Evolutionary conservation across 2,329 filamentous ascomycete genomes (phyloP).

Genomic region (Rutstroemia sp.): DNA sequence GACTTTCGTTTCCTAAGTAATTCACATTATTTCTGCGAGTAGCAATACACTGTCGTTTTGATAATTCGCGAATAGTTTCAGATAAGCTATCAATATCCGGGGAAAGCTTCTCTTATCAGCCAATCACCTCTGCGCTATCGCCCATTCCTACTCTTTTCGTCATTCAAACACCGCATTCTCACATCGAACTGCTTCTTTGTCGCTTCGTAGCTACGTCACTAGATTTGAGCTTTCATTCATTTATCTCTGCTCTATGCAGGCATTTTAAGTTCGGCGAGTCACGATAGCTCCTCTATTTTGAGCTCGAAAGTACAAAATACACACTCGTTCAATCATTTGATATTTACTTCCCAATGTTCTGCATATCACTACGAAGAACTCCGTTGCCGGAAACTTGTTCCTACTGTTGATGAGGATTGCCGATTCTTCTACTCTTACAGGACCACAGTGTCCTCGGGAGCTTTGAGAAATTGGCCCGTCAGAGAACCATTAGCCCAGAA

Average conservation of each 20-base stretch:
- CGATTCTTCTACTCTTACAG: too few species aligned
- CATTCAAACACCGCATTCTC: background rate
- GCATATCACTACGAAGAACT: too few species aligned
- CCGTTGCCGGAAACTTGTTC: too few species aligned
- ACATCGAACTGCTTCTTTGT: background rate
- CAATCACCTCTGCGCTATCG: background rate
- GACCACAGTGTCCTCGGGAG: too few species aligned
- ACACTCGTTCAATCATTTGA: background rate
- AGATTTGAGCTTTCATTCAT: background rate
- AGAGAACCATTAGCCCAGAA: background rate
- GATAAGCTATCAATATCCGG: background rate
- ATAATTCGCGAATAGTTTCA: background rate
- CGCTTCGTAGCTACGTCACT: background rate
- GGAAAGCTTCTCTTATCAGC: background rate
- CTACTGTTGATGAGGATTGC: too few species aligned
- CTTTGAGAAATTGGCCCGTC: too few species aligned
- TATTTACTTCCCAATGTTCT: background rate
- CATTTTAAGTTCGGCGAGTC: background rate
- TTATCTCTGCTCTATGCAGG: background rate
- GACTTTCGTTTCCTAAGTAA: slow-evolving; percentile 4
- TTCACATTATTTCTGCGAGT: background rate
- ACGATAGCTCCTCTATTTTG: too few species aligned
- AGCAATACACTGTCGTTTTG: background rate
- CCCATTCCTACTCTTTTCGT: slow-evolving; percentile 3
- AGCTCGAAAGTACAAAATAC: background rate